These are phyloP conservation scores for Taphrina deformans DNA, from an alignment of 1,139 yeast genomes.

Conservation along the genomic window DNA sequence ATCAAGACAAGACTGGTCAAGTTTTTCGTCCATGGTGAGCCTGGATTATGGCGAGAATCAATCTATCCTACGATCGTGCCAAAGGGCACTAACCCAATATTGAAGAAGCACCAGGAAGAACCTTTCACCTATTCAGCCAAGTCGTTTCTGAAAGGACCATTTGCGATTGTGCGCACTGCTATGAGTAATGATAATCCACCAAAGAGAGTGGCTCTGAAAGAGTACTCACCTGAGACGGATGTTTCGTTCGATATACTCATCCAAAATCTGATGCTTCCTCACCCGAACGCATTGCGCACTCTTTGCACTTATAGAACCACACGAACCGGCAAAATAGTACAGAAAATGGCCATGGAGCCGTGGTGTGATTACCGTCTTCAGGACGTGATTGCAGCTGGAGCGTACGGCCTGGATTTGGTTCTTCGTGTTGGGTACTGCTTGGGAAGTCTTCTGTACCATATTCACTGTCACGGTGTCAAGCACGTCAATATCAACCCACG, in stretches of 20 bases:
- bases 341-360: slow-evolving; percentile 33
- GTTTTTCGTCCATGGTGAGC: slow-evolving; percentile 28
- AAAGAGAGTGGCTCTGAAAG: slow-evolving; percentile 25
- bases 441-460: slow-evolving; percentile 27
- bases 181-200: slow-evolving; percentile 28
- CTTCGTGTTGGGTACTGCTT: slow-evolving; percentile 30
- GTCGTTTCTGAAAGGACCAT: slow-evolving; percentile 28
- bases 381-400: slow-evolving; percentile 30
- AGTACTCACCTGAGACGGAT: slow-evolving; percentile 29
- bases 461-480: slow-evolving; percentile 32
- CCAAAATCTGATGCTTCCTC: slow-evolving; percentile 29
- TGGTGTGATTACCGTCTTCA: slow-evolving; percentile 32
- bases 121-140: slow-evolving; percentile 27
- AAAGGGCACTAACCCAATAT: slow-evolving; percentile 23
- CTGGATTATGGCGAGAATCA: slow-evolving; percentile 31
- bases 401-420: slow-evolving; percentile 26
- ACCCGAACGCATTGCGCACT: slow-evolving; percentile 25
- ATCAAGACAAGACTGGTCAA: slow-evolving; percentile 31
- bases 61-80: slow-evolving; percentile 14
- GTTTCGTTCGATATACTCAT: slow-evolving; percentile 31
- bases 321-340: slow-evolving; percentile 27
- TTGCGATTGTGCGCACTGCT: slow-evolving; percentile 32
- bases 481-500: slow-evolving; percentile 32
- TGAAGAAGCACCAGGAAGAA: slow-evolving; percentile 27
- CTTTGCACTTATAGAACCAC: slow-evolving; percentile 30